Evolutionary conservation across 441 rosid species (phyloP).

Genomic region (Gossypium armourianum): DNA sequence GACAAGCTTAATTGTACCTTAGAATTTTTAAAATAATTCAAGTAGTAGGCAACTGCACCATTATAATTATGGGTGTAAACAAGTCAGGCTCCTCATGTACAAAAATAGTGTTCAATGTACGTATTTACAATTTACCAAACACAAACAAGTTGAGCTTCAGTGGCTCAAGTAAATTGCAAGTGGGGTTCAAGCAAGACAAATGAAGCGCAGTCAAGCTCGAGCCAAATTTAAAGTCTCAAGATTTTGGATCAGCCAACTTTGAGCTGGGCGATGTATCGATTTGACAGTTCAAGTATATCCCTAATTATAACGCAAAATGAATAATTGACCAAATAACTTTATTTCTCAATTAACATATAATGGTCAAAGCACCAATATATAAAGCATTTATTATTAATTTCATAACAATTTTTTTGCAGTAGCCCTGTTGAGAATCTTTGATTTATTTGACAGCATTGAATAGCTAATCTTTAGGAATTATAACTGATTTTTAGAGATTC

Average conservation of each 20-base stretch:
- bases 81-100: background rate
- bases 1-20: background rate
- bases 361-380: background rate
- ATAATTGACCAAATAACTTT: background rate
- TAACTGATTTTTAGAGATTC: no score
- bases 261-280: background rate
- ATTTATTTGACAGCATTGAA: no score
- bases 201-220: background rate
- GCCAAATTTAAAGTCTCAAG: background rate
- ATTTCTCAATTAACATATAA: background rate
- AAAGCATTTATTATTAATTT: background rate
- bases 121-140: background rate
- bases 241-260: background rate
- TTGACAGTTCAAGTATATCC: background rate
- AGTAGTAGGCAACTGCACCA: background rate
- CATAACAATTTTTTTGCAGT: background rate
- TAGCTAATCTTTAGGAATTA: no score
- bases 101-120: background rate
- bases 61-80: background rate
- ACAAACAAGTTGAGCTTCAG: no score
- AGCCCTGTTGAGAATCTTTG: background rate
- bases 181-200: background rate
- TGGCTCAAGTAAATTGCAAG: background rate
- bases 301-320: conserved; percentile 1
- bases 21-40: background rate